A percentile compares a stretch with the other conserved stretches of the same genome.
These are phyloP conservation scores for Oryza brachyantha DNA, from an alignment of 176 grass and related monocot genomes.

Conservation along the genomic window DNA sequence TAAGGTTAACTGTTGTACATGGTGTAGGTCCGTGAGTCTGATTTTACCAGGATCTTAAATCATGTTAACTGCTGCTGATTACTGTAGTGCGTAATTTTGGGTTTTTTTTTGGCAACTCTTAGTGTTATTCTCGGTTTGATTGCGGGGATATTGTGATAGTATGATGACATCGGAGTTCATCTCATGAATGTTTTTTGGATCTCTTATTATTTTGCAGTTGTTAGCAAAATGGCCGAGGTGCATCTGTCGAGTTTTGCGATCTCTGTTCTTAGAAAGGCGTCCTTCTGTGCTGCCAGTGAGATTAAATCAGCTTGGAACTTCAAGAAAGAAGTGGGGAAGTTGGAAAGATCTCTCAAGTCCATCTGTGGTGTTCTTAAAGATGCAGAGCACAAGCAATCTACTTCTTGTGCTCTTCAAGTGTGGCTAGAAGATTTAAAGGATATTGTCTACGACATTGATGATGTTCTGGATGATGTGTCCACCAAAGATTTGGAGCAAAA, in stretches of 20 bases:
- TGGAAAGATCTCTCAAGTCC: background rate
- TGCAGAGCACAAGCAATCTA: background rate
- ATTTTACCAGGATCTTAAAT: background rate
- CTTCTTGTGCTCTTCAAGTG: background rate
- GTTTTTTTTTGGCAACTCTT: background rate
- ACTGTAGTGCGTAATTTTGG: background rate
- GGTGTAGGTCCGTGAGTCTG: background rate
- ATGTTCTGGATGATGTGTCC: background rate
- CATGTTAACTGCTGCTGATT: background rate
- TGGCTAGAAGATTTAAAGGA: background rate
- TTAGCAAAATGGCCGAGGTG: background rate
- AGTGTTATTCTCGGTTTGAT: too few species aligned
- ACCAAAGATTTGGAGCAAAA: background rate
- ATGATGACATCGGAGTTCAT: background rate
- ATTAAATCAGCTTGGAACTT: background rate
- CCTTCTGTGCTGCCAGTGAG: background rate
- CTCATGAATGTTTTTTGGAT: background rate
- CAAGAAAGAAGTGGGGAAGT: background rate
- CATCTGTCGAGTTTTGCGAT: background rate
- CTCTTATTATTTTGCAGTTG: background rate
- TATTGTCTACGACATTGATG: background rate
- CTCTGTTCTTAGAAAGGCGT: background rate
- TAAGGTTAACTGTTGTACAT: too few species aligned
- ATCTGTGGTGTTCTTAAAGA: background rate
- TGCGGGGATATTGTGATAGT: background rate